These are phyloP conservation scores for Aspergillus ruber DNA, from an alignment of 2,329 filamentous ascomycete genomes.

Conservation along the genomic window DNA sequence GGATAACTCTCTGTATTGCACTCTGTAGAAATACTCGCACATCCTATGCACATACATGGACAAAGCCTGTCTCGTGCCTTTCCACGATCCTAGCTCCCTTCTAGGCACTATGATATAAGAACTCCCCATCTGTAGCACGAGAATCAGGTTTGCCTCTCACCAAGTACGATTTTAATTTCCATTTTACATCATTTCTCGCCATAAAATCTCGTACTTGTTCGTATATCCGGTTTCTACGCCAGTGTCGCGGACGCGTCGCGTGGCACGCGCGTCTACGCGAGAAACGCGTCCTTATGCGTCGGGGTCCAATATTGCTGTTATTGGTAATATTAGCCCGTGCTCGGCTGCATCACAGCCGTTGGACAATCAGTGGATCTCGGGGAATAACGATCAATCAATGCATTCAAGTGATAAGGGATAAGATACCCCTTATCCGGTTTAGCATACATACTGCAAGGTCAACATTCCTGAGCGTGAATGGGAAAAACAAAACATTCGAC, in stretches of 20 bases:
- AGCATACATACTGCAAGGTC: no score
- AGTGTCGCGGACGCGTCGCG: not conserved
- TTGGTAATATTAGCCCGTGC: not conserved
- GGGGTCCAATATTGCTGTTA: not conserved
- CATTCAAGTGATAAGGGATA: not conserved
- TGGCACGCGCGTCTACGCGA: not conserved
- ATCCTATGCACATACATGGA: not conserved
- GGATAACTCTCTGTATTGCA: no score
- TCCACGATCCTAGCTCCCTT: not conserved
- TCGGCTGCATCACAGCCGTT: no score
- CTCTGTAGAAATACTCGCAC: not conserved
- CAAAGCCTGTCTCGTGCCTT: not conserved
- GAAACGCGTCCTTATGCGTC: not conserved
- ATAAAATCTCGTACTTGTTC: no score
- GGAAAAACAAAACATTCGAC: no score
- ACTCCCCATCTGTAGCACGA: not conserved
- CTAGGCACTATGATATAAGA: not conserved
- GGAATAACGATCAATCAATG: not conserved
- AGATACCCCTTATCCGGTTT: not conserved
- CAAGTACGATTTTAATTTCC: not conserved
- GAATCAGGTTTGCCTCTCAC: not conserved
- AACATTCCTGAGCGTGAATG: no score
- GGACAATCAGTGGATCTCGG: not conserved
- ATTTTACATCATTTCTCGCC: not conserved
- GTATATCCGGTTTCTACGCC: not conserved